Conservation (phyloP, 2,329 filamentous ascomycete species). For the Sodiomyces alkalinus region DNA sequence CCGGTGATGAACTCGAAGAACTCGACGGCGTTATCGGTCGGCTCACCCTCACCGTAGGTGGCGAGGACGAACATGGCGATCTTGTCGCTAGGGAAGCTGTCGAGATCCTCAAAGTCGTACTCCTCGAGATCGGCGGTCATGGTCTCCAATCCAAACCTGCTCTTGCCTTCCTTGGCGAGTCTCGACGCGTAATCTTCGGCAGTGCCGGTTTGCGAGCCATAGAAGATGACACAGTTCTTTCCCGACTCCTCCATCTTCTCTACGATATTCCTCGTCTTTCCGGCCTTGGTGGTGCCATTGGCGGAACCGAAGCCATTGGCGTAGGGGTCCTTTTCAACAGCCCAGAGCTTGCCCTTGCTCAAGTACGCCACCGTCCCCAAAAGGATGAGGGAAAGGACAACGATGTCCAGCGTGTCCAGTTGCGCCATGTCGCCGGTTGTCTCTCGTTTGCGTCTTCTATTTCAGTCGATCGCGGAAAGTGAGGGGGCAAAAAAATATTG, state of each 20-base stretch:
- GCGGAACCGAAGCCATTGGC: constrained; percentile 57
- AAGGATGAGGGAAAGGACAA: constrained; percentile 77
- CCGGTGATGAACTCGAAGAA: constrained; percentile 92
- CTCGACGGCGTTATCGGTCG: constrained; percentile 95
- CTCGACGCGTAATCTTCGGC: constrained; percentile 96
- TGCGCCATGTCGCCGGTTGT: constrained; percentile 65
- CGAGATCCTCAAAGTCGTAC: constrained; percentile 91
- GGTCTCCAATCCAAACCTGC: constrained; percentile 87
- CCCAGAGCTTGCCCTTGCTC: constrained; percentile 94
- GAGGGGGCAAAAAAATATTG: too few species aligned
- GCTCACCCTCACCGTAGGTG: constrained; percentile 96
- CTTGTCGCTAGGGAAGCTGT: constrained; percentile 78
- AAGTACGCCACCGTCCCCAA: constrained; percentile 88
- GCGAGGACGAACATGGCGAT: constrained; percentile 89
- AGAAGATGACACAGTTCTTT: constrained; percentile 98
- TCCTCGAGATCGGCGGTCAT: constrained; percentile 98
- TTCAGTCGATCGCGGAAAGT: too few species aligned
- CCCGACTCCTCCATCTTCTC: constrained; percentile 91
- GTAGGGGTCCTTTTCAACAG: constrained; percentile 75
- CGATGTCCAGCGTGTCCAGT: constrained; percentile 86
- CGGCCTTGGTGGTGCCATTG: constrained; percentile 56
- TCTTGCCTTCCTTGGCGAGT: constrained; percentile 92
- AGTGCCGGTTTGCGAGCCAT: constrained; percentile 94
- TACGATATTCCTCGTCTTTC: constrained; percentile 79
- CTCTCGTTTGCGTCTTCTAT: constrained; percentile 3